phyloP scores from a whole-genome alignment of 306 rosid species.

The Quercus gilva region DNA sequence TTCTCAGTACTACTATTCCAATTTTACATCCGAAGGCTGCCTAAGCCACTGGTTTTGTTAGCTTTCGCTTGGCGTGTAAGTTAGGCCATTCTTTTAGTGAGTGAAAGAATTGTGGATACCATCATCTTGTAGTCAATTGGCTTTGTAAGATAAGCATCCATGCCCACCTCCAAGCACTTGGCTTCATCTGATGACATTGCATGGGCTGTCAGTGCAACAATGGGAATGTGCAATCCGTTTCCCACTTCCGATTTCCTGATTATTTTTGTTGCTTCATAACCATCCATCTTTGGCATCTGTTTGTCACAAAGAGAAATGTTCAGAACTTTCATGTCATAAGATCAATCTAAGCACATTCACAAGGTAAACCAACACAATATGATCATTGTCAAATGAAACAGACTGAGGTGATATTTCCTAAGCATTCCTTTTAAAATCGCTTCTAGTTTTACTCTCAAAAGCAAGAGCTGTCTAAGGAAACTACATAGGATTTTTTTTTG shows the following conservation, averaged over 20 bases:
- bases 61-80: constrained; percentile 12
- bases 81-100: constrained; percentile 52
- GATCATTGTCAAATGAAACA: not conserved
- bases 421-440: not conserved
- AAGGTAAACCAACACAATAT: not conserved
- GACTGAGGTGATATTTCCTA: not conserved
- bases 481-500: not conserved
- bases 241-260: constrained; percentile 87
- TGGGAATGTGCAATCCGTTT: constrained; percentile 68
- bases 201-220: constrained; percentile 96
- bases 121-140: constrained; percentile 93
- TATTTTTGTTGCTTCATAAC: constrained; percentile 92
- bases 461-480: not conserved
- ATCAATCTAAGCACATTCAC: not conserved
- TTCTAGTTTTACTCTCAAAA: not conserved
- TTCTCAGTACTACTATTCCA: not conserved
- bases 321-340: not conserved
- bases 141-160: constrained; percentile 98
- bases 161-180: constrained; percentile 95
- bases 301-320: constrained; percentile 17
- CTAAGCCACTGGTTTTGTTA: constrained; percentile 20
- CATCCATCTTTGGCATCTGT: constrained; percentile 99
- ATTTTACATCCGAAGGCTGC: constrained; percentile 20
- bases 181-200: constrained; percentile 99
- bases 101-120: constrained; percentile 97